A percentile compares a stretch with the other conserved stretches of the same genome.
These are phyloP conservation scores for Blastobotrys indianensis DNA, from an alignment of 1,139 yeast genomes.

Conservation along the genomic window DNA sequence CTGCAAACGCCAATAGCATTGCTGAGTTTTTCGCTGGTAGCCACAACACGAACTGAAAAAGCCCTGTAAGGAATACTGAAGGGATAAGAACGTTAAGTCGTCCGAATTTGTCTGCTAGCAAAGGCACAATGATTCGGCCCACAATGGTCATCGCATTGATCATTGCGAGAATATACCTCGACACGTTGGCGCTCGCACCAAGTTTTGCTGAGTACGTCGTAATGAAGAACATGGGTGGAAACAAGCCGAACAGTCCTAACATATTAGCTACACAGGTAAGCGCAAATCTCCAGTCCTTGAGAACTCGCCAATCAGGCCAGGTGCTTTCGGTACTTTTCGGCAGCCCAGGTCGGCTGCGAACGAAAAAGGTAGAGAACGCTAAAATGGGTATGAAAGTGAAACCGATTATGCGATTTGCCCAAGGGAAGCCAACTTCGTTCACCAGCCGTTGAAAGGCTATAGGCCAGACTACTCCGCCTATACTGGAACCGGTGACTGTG, in stretches of 20 bases:
- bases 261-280: conserved; percentile 24
- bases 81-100: conserved; percentile 40
- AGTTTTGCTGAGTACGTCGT: conserved; percentile 36
- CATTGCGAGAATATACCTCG: conserved; percentile 38
- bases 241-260: conserved; percentile 34
- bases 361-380: conserved; percentile 32
- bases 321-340: conserved; percentile 17
- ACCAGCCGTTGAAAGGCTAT: conserved; percentile 37
- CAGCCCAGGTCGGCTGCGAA: conserved; percentile 27
- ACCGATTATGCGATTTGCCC: conserved; percentile 48
- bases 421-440: conserved; percentile 41
- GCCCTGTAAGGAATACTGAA: conserved; percentile 25
- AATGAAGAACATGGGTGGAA: conserved; percentile 38
- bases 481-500: conserved; percentile 55
- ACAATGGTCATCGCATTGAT: conserved; percentile 45
- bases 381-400: conserved; percentile 40
- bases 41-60: conserved; percentile 28
- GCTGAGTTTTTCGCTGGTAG: conserved; percentile 20
- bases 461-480: conserved; percentile 57
- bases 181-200: conserved; percentile 24
- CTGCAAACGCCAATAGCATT: conserved; percentile 35
- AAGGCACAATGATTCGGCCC: conserved; percentile 48
- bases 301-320: conserved; percentile 19
- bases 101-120: conserved; percentile 38
- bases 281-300: conserved; percentile 19